phyloP scores from a whole-genome alignment of 306 rosid species.

The Cucurbita argyrosperma region DNA sequence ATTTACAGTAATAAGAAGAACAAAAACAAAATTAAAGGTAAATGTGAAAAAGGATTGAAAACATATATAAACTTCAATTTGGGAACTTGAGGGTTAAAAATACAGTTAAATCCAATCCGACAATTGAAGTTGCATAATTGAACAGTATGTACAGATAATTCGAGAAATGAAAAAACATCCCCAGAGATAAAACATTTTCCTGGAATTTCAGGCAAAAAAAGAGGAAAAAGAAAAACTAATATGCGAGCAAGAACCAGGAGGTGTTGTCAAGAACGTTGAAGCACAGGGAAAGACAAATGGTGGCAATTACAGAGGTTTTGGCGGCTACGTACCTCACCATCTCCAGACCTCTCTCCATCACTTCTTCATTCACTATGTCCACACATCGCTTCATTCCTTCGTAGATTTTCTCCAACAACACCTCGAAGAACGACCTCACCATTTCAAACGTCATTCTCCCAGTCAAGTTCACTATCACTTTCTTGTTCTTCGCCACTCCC shows the following conservation, averaged over 20 bases:
- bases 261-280: conserved; percentile 39
- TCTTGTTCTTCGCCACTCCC: conserved; percentile 18
- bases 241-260: conserved; percentile 33
- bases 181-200: background rate
- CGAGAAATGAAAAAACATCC: background rate
- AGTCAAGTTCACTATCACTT: conserved; percentile 43
- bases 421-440: conserved; percentile 45
- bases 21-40: too few species aligned
- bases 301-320: conserved; percentile 34
- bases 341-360: conserved; percentile 28
- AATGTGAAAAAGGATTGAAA: background rate
- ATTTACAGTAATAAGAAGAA: too few species aligned
- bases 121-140: too few species aligned
- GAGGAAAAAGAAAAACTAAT: conserved; percentile 7
- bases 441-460: conserved; percentile 71
- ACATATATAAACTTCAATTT: background rate
- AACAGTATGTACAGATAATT: background rate
- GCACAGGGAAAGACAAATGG: conserved; percentile 46
- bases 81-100: background rate
- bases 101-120: too few species aligned
- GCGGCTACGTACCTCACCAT: conserved; percentile 41
- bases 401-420: conserved; percentile 33
- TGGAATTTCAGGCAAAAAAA: background rate
- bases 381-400: conserved; percentile 25
- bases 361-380: conserved; percentile 30